phyloP scores from a whole-genome alignment of 2,329 filamentous ascomycete genomes.

The Knufia petricola region DNA sequence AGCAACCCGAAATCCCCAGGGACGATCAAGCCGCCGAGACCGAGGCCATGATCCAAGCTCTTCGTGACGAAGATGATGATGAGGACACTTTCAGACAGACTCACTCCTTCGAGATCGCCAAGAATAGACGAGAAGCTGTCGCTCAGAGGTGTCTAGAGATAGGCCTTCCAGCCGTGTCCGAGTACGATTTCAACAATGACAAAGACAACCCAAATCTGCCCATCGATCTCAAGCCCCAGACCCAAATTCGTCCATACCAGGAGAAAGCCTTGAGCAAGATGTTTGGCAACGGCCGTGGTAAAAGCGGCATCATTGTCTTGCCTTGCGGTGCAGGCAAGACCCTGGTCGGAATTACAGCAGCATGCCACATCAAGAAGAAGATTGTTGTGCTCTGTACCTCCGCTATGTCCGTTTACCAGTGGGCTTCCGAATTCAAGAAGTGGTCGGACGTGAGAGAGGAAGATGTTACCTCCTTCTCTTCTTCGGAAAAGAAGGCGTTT shows the following conservation, averaged over 20 bases:
- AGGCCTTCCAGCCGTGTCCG: conserved; percentile 79
- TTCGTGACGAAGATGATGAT: conserved; percentile 64
- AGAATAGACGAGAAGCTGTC: conserved; percentile 72
- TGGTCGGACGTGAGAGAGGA: conserved; percentile 98
- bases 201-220: conserved; percentile 80
- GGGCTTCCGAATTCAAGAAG: conserved; percentile 91
- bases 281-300: conserved; percentile 96
- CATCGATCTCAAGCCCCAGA: conserved; percentile 82
- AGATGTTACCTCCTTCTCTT: conserved; percentile 90
- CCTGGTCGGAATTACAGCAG: conserved; percentile 93
- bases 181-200: conserved; percentile 95
- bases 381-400: conserved; percentile 92
- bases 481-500: conserved; percentile 80
- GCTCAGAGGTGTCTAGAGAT: conserved; percentile 84
- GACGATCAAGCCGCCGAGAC: conserved; percentile 30
- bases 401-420: conserved; percentile 96
- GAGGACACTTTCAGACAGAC: conserved; percentile 81
- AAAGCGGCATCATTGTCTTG: conserved; percentile 93
- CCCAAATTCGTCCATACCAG: conserved; percentile 87
- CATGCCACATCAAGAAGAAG: conserved; percentile 95
- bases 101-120: conserved; percentile 84
- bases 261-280: conserved; percentile 98
- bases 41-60: conserved; percentile 56
- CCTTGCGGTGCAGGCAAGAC: conserved; percentile 97
- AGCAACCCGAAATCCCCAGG: conserved; percentile 23